These are phyloP conservation scores for Talaromyces piceae DNA, from an alignment of 2,329 filamentous ascomycete species.

Conservation along the genomic window DNA sequence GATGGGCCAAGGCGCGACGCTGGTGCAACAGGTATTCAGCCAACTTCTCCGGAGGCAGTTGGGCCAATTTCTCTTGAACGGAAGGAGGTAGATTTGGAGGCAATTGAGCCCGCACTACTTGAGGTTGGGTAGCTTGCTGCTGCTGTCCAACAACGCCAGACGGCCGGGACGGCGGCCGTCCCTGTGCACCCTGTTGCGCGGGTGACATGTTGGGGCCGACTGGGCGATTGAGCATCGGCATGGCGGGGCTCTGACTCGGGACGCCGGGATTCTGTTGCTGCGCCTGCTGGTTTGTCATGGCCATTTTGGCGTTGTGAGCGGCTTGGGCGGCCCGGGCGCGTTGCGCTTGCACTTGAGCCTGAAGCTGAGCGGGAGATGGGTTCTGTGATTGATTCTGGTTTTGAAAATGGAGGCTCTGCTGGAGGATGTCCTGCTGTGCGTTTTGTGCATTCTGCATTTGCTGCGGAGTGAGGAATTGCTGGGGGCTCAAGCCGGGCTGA, in stretches of 20 bases:
- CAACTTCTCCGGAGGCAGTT: conserved; percentile 30
- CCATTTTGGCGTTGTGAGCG: conserved; percentile 40
- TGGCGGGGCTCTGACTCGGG: conserved; percentile 33
- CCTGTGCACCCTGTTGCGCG: conserved; percentile 25
- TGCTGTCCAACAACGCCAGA: conserved; percentile 25
- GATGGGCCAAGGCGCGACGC: conserved; percentile 24
- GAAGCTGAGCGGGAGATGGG: conserved; percentile 18
- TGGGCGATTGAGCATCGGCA: conserved; percentile 39
- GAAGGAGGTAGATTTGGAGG: conserved; percentile 27
- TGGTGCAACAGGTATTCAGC: conserved; percentile 27
- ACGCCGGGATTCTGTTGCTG: conserved; percentile 35
- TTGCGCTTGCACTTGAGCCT: conserved; percentile 33
- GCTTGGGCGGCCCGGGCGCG: conserved; percentile 27
- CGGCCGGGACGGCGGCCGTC: conserved; percentile 27
- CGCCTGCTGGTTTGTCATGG: conserved; percentile 39
- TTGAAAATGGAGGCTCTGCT: conserved; percentile 31
- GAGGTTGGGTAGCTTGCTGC: conserved; percentile 22
- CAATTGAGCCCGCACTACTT: conserved; percentile 24
- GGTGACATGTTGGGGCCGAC: conserved; percentile 35
- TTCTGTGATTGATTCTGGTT: conserved; percentile 10
- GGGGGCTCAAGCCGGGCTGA: conserved; percentile 31
- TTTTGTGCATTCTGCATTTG: conserved; percentile 26
- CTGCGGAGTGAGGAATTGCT: conserved; percentile 37
- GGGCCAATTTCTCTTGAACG: conserved; percentile 27
- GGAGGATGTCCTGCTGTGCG: conserved; percentile 34